A percentile compares a stretch with the other conserved stretches of the same genome.
These are phyloP conservation scores for Gnomoniopsis sp. DNA, from an alignment of 2,329 filamentous ascomycete genomes.

Conservation along the genomic window DNA sequence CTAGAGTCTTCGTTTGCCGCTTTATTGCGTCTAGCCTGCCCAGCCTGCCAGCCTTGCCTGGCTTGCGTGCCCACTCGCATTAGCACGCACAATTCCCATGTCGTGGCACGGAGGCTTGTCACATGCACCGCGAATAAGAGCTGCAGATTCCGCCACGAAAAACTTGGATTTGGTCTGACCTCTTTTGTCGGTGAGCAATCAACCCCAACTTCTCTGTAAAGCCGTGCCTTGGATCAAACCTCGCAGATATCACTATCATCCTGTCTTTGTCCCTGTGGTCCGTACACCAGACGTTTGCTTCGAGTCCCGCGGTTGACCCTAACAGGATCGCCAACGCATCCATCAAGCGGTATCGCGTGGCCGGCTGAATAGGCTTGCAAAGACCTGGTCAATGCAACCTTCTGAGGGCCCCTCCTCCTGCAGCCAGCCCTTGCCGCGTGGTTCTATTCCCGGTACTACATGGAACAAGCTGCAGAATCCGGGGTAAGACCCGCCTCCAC, in stretches of 20 bases:
- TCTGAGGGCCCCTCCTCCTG: background rate
- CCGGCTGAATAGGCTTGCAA: background rate
- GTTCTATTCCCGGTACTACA: background rate
- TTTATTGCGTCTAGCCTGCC: background rate
- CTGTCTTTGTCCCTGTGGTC: background rate
- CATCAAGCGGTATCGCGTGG: background rate
- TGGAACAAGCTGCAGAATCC: background rate
- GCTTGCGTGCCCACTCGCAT: background rate
- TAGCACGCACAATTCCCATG: background rate
- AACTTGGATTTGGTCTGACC: slow-evolving; percentile 1
- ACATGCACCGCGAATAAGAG: slow-evolving; percentile 3
- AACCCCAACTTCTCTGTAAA: slow-evolving; percentile 4
- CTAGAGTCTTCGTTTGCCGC: background rate
- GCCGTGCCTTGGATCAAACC: background rate
- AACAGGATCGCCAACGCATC: background rate
- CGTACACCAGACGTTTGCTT: no score
- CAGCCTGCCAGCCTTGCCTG: no score
- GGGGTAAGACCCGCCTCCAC: background rate
- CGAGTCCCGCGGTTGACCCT: background rate
- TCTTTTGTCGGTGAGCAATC: slow-evolving; percentile 12
- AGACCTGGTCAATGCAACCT: background rate
- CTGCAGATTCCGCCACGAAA: slow-evolving; percentile 4
- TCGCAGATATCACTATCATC: background rate
- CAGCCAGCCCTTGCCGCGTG: background rate
- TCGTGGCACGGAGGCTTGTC: background rate